Conservation (phyloP, 495 filamentous ascomycete genomes). For the Glonium stellatum region DNA sequence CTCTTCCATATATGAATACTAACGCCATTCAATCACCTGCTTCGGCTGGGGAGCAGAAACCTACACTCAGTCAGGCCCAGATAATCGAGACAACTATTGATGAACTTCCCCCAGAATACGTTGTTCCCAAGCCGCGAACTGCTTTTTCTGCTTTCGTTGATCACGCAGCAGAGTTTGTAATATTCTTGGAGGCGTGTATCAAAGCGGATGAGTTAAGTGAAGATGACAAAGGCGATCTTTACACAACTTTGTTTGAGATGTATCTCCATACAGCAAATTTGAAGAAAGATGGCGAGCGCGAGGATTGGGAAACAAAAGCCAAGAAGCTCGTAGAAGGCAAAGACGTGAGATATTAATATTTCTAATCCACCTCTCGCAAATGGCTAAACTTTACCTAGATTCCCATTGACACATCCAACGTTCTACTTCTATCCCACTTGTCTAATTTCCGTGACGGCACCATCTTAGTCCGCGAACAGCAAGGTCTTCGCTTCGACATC, state of each 20-base stretch:
- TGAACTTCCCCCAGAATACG: conserved; percentile 45
- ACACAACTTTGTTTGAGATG: conserved; percentile 96
- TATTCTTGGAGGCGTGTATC: conserved; percentile 80
- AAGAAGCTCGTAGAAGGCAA: conserved; percentile 73
- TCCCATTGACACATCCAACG: conserved; percentile 88
- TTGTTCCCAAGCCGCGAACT: conserved; percentile 71
- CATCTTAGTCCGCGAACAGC: conserved; percentile 85
- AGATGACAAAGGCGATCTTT: conserved; percentile 73
- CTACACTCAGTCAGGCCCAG: conserved; percentile 35
- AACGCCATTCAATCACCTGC: conserved; percentile 35
- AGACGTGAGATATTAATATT: conserved; percentile 42
- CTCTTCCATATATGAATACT: conserved; percentile 75
- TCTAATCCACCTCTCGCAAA: neutral
- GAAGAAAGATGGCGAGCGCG: conserved; percentile 62
- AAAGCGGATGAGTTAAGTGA: conserved; percentile 58
- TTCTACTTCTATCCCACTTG: conserved; percentile 84
- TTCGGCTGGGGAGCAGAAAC: conserved; percentile 26
- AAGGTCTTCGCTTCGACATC: conserved; percentile 87
- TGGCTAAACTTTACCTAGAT: conserved; percentile 42
- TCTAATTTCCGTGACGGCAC: conserved; percentile 87
- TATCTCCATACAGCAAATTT: conserved; percentile 81
- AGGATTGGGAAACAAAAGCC: conserved; percentile 84
- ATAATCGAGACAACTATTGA: conserved; percentile 37
- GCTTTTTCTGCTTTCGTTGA: conserved; percentile 97
- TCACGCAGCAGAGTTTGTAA: conserved; percentile 80